Evolutionary conservation across 2,329 filamentous ascomycete species (phyloP).

Genomic region (Microcyclosporella mali): DNA sequence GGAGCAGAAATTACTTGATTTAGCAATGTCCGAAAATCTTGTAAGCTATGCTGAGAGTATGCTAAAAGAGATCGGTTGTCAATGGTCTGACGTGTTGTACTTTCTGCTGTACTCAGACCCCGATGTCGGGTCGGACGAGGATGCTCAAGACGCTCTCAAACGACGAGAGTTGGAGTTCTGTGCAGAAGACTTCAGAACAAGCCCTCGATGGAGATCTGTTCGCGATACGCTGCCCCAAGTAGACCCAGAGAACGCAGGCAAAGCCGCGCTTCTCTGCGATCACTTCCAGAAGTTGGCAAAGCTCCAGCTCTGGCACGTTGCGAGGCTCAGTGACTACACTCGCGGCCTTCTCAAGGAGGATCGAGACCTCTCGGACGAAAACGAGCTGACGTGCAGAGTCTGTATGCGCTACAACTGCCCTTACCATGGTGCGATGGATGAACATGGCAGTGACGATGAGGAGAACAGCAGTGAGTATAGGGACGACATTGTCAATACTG

Average conservation of each 20-base stretch:
- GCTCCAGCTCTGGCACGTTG: conserved; percentile 40
- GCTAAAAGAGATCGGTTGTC: conserved; percentile 31
- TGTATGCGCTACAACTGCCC: conserved; percentile 32
- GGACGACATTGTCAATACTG: conserved; percentile 21
- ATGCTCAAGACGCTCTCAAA: conserved; percentile 13
- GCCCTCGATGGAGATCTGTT: conserved; percentile 31
- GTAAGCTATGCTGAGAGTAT: conserved; percentile 32
- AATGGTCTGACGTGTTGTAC: conserved; percentile 34
- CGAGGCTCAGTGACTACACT: conserved; percentile 23
- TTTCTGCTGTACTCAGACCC: conserved; percentile 34
- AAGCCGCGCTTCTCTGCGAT: conserved; percentile 34
- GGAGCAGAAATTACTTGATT: conserved; percentile 28
- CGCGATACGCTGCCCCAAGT: conserved; percentile 27
- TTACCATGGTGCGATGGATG: conserved; percentile 37
- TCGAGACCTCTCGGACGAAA: conserved; percentile 2
- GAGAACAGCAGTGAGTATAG: conserved; percentile 7
- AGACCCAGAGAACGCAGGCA: conserved; percentile 20
- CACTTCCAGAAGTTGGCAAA: conserved; percentile 31
- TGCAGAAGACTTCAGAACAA: conserved; percentile 30
- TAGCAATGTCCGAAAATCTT: conserved; percentile 34
- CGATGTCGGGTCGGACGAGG: conserved; percentile 16
- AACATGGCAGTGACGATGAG: conserved; percentile 19
- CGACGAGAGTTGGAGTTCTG: conserved; percentile 22
- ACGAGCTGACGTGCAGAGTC: conserved; percentile 21
- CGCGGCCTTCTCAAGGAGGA: conserved; percentile 11